A percentile compares a stretch with the other conserved stretches of the same genome.
These are phyloP conservation scores for Solanum paucissectum DNA, from an alignment of 257 asterid species.

Conservation along the genomic window DNA sequence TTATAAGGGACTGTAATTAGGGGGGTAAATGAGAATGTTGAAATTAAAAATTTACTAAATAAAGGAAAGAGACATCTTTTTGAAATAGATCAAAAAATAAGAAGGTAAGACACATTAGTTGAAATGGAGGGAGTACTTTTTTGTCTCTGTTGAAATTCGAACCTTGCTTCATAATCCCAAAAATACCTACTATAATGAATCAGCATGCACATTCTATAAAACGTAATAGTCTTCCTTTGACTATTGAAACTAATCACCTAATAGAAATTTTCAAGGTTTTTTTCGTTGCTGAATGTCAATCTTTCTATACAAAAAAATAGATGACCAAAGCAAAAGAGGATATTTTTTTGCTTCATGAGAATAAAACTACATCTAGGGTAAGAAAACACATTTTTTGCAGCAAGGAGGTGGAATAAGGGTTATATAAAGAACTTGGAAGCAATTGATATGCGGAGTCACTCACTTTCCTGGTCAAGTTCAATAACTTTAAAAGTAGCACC, in stretches of 20 bases:
- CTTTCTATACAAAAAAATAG: background rate
- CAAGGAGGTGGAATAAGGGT: background rate
- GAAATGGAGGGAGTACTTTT: background rate
- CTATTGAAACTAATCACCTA: background rate
- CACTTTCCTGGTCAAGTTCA: slow-evolving; percentile 72
- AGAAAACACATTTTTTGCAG: background rate
- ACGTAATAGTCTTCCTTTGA: background rate
- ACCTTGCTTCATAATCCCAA: background rate
- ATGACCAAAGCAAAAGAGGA: background rate
- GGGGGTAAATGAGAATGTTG: background rate
- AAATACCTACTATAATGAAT: background rate
- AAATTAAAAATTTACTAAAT: background rate
- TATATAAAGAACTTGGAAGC: background rate
- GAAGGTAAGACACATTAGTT: background rate
- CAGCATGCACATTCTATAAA: background rate
- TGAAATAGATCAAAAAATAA: background rate
- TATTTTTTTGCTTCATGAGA: background rate
- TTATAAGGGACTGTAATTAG: background rate
- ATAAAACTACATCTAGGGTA: background rate
- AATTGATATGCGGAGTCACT: slow-evolving; percentile 6
- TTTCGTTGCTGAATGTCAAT: background rate
- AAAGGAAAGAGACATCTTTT: background rate
- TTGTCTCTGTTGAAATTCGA: background rate
- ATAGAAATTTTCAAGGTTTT: background rate
- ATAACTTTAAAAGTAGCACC: slow-evolving; percentile 45